Evolutionary conservation across 2,329 filamentous ascomycete genomes (phyloP), one percentile per base, ranked within the genome.

Genomic region (Blastomyces percursus): DNA sequence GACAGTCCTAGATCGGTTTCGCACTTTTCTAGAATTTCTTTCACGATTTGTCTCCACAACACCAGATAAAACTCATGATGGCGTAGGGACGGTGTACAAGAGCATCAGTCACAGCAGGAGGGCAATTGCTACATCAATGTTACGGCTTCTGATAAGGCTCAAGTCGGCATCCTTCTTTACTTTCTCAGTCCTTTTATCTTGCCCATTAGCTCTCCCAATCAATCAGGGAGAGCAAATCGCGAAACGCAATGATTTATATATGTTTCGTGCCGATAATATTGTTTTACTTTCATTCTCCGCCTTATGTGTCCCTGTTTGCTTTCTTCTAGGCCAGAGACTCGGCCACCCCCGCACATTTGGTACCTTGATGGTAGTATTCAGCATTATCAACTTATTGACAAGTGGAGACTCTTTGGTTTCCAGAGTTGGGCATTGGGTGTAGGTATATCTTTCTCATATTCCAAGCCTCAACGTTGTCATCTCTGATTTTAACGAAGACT

Each of bases 291-390:
- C 44, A 21, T 58, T 58, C 24, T 19, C 56, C 56, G 3, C 19
- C 16, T 27, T 58, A 2, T 44, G 38, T 30, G 14, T 58, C 40
- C 56, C 38, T 14, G 40, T 46, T 11, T 58, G 56, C 40, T 46
- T 46, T 14, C 24, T 58, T 46, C 38, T 46, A 19, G 56, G 56
- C 14, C 38, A 58, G 56, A 44, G 16, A 14, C 56, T 44, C 14
- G 56, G 56, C 1, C 56, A 58, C 2, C 38, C 56, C 27, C 56
- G 56, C 4, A 46, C 56, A 12, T 58, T 58, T 46, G 56, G 38
- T 32, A 58, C 56, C 24, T 42, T 24, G 21, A 58, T 58, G 56
- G 56, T 58, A 19, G 56, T 46, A 16, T 58, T 58, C n/a, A 58
- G 46, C 21, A 42, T 58, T 46, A 40, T 30, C 38, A 46, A 46